Evolutionary conservation across 2,329 filamentous ascomycete genomes (phyloP), one percentile per base, ranked within the genome.

Genomic region (Talaromyces sp.): DNA sequence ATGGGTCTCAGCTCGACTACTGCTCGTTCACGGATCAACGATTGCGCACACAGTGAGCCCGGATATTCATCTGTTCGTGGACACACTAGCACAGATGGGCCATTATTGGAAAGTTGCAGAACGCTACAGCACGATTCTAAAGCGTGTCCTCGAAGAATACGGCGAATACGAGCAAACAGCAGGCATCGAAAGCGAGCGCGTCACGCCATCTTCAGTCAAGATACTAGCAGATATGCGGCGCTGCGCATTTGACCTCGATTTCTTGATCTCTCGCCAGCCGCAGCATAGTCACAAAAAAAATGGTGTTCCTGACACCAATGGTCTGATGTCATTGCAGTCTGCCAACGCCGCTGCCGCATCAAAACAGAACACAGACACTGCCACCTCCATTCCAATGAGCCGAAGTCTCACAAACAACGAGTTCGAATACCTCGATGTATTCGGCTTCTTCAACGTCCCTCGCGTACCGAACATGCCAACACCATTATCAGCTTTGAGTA

Each of bases 401-500:
- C 56, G 54, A 8, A 59, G 33, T 16, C 14, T 64, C 23, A 54
- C 63, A 46, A 55, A 57, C 1, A 91, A 95, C 68, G 92, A 96
- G 71, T 80, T 96, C 3, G 93, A 96, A 73, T 96, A 96, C 72
- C 80, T 96, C 2, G 92, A 96, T 69, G 90, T 96, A 0, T 96
- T 97, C 73, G 91, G 95, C 69, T 96, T 96, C 72, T 97, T 96
- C 81, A 96, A 96, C 72, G 87, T 96, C 62, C 93, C 93, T 0
- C 82, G 92, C 18, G 79, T 96, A 25, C 84, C 84, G 0, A 75
- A 78, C 21, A 62, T 71, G 4, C 70, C 76, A 5, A 70, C 71
- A 1, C 66, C 71, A 11, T 52, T 48, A 28, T 55, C 52, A 31
- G 8, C 46, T 18, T 55, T 59, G 6, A 44, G 50, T 3, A 54